Evolutionary conservation across 1,284 basidiomycete genomes (phyloP), one percentile per base, ranked within the genome.

Genomic region (Meripilus lineatus): DNA sequence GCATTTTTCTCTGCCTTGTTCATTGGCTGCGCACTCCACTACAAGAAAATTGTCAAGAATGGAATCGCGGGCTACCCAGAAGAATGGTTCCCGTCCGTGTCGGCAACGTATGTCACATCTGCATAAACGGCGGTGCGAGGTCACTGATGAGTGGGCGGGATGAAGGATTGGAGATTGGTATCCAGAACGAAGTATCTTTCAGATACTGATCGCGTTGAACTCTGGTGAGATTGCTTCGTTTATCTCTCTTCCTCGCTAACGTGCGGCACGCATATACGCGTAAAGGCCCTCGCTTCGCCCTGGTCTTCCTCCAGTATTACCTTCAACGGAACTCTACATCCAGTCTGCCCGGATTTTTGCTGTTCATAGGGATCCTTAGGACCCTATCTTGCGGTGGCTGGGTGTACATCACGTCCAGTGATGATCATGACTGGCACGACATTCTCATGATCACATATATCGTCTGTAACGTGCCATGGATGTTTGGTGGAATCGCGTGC

Each of bases 11-110:
- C 69, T 5, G 89, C 93, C 1, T 74, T 97, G 25, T 46, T 72
- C 11, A 55, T 92, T 15, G 91, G 84, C 0, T 79, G 77, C 50
- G 61, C 72, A 2, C 72, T 90, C 10, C 88, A 95, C 58, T 96
- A 88, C 69, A 77, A 81, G 56, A 87, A 87, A 59, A 84, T 97
- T 26, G 91, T 94, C 42, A 92, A 90, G 70, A 96, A 96, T 59
- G 79, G 77, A 13, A 78, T 95, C 26, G 84, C 87, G 40, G 84
- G 80, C 17, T 95, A 87, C 61, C 93, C 93, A 0, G 67, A 93
- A 32, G 93, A 95, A 61, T 95, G 88, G 88, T 93, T 90, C 58
- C 93, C 92, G 5, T 92, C 89, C 3, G 93, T 96, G 3, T 94
- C 91, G 22, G 90, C 93, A 7, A 91, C 91, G 86, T 90, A 60